A percentile compares a stretch with the other conserved stretches of the same genome.
phyloP scores from a whole-genome alignment of 495 filamentous ascomycete genomes.

The Symbiotaphrina buchneri region DNA sequence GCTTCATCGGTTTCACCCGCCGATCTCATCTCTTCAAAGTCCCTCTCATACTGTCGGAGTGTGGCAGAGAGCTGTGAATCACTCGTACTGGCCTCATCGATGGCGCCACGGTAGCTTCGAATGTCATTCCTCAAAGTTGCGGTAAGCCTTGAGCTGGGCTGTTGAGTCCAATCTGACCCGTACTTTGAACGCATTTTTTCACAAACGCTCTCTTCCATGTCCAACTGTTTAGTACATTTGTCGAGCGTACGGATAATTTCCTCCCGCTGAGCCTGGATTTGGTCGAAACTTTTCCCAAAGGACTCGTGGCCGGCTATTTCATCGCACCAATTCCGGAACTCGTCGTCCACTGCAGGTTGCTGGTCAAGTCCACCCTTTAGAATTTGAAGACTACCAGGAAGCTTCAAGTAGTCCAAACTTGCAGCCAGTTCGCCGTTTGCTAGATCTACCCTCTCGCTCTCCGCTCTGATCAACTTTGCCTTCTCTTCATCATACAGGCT shows the following conservation, averaged over 20 bases:
- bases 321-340: constrained; percentile 82
- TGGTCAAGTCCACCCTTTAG: constrained; percentile 86
- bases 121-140: constrained; percentile 72
- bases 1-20: constrained; percentile 78
- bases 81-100: constrained; percentile 75
- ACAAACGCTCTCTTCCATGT: constrained; percentile 93
- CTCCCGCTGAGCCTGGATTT: constrained; percentile 53
- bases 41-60: constrained; percentile 57
- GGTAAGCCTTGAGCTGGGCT: constrained; percentile 77
- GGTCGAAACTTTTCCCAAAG: constrained; percentile 52
- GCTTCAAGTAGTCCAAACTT: constrained; percentile 78
- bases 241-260: constrained; percentile 49
- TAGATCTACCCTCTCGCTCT: constrained; percentile 75
- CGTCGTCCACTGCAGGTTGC: constrained; percentile 67
- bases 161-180: constrained; percentile 87
- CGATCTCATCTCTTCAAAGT: constrained; percentile 88
- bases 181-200: constrained; percentile 99
- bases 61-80: constrained; percentile 72
- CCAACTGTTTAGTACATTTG: constrained; percentile 61
- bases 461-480: constrained; percentile 81
- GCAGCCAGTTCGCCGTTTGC: constrained; percentile 92
- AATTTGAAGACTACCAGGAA: constrained; percentile 75
- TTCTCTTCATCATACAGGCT: constrained; percentile 98
- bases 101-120: constrained; percentile 60
- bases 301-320: constrained; percentile 70